These are phyloP conservation scores for Xylariaceae sp. DNA, from an alignment of 2,329 filamentous ascomycete genomes.

Conservation along the genomic window DNA sequence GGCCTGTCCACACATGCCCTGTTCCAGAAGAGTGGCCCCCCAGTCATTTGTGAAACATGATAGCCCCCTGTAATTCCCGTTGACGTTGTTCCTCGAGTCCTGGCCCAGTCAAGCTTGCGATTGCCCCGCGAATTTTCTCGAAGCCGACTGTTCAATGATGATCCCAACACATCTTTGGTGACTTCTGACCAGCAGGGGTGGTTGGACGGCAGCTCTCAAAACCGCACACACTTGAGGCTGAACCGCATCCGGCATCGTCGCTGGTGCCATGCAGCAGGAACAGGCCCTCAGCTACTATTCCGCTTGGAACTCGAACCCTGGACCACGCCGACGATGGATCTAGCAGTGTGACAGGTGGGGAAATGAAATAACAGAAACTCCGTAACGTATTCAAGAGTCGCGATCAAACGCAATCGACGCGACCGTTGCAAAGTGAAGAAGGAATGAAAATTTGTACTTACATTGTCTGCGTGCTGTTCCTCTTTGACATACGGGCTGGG, in stretches of 20 bases:
- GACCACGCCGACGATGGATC: background rate
- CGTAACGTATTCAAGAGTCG: too few relatives aligned
- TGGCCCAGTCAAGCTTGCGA: conserved; percentile 44
- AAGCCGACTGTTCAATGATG: conserved; percentile 28
- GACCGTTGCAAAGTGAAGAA: conserved; percentile 3
- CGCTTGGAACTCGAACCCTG: conserved; percentile 14
- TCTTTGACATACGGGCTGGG: conserved; percentile 40
- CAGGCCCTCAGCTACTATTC: conserved; percentile 13
- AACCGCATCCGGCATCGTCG: conserved; percentile 8
- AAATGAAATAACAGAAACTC: too few relatives aligned
- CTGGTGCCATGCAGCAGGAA: conserved; percentile 10
- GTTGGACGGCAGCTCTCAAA: conserved; percentile 10
- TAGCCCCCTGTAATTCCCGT: conserved; percentile 45
- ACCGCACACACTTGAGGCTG: conserved; percentile 20
- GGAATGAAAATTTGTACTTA: conserved; percentile 32
- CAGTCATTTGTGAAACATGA: conserved; percentile 50
- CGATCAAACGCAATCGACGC: conserved; percentile 1
- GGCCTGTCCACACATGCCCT: conserved; percentile 5
- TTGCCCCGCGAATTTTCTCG: conserved; percentile 38
- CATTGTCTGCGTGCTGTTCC: conserved; percentile 38
- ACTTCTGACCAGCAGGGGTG: conserved; percentile 22
- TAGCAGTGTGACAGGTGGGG: conserved; percentile 3
- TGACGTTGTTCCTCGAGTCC: conserved; percentile 31
- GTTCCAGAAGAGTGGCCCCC: conserved; percentile 25
- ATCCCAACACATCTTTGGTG: conserved; percentile 11